Base-by-base conservation (phyloP, 75 land plant species). In the Cupressus sempervirens region DNA sequence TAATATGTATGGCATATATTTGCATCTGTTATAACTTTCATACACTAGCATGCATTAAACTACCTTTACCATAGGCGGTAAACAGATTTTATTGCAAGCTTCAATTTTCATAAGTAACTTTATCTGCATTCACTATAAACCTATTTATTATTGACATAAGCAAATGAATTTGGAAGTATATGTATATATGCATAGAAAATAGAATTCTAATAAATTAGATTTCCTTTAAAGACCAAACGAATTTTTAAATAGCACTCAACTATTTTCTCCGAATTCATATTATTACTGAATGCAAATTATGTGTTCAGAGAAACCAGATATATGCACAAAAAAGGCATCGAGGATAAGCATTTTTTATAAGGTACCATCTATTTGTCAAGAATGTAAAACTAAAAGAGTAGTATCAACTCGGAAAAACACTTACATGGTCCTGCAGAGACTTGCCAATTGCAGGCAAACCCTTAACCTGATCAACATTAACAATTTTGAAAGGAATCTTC, bases 341-440 rank as follows among this genome's bases (percentile, higher is more conserved):
- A 83, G 65, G 68, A 7, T 18, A 15, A 34, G 65, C 35, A 53
- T 7, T 34, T 6, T 18, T 35, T 10, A 29, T 34, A 56, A 75
- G 73, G 38, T 48, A 36, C 8, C 11, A 26, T n/a, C 30, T 8
- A 79, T n/a, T 79, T 79, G 3, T 29, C 26, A 52, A 83, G 84
- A 30, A 67, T 4, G 26, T 38, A 67, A 83, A 52, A 52, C 76
- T 26, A 83, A 26, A 83, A 52, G 35, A 84, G 20, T 76, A 29
- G 7, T 41, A 82, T 13, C 72, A 16, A 40, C n/a, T n/a, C 52
- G 65, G 46, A 40, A 62, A 38, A n/a, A 76, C 20, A 72, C 94
- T 91, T 86, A 98, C 98, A 90, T 95, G 96, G 53, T 98, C 96
- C 74, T 89, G 90, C 91, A 98, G n/a, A 62, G 99, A 94, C 85